These are phyloP conservation scores for Yarrowia sp. DNA, from an alignment of 805 yeast genomes.

Conservation along the genomic window DNA sequence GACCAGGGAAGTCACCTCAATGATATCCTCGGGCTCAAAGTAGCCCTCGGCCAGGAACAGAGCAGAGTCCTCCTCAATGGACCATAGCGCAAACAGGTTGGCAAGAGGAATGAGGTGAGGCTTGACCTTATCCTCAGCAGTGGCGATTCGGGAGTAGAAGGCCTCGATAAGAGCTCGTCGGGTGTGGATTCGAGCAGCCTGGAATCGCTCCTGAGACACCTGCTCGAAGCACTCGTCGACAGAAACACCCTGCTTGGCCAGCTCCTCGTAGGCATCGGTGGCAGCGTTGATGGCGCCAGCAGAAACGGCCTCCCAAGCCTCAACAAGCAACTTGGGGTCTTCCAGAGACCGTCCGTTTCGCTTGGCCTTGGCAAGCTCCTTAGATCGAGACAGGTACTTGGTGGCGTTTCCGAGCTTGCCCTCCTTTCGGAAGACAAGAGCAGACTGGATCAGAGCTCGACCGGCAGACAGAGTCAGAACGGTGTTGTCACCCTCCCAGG, in stretches of 20 bases:
- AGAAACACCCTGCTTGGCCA: constrained; percentile 31
- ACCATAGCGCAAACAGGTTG: constrained; percentile 59
- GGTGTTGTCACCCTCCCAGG: constrained; percentile 98
- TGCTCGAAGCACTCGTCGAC: constrained; percentile 40
- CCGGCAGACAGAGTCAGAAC: constrained; percentile 82
- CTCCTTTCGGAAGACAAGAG: constrained; percentile 39
- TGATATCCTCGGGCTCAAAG: constrained; percentile 49
- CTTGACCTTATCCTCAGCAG: constrained; percentile 43
- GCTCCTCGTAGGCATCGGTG: constrained; percentile 34
- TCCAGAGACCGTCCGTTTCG: constrained; percentile 33
- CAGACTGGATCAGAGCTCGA: constrained; percentile 61
- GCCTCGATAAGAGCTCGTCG: constrained; percentile 39
- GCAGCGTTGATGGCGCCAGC: constrained; percentile 38
- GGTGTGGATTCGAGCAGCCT: constrained; percentile 42
- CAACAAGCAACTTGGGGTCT: constrained; percentile 34
- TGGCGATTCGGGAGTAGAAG: constrained; percentile 40
- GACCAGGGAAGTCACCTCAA: constrained; percentile 43
- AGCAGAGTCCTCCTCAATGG: constrained; percentile 68
- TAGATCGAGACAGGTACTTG: constrained; percentile 40
- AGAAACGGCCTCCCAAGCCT: constrained; percentile 41
- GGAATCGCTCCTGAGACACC: constrained; percentile 42
- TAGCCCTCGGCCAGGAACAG: constrained; percentile 63
- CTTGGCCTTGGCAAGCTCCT: constrained; percentile 27
- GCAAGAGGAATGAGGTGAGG: constrained; percentile 54
- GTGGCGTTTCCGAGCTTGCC: constrained; percentile 50